These are phyloP conservation scores for Aspergillus sp. DNA, from an alignment of 2,329 filamentous ascomycete species.

Conservation along the genomic window DNA sequence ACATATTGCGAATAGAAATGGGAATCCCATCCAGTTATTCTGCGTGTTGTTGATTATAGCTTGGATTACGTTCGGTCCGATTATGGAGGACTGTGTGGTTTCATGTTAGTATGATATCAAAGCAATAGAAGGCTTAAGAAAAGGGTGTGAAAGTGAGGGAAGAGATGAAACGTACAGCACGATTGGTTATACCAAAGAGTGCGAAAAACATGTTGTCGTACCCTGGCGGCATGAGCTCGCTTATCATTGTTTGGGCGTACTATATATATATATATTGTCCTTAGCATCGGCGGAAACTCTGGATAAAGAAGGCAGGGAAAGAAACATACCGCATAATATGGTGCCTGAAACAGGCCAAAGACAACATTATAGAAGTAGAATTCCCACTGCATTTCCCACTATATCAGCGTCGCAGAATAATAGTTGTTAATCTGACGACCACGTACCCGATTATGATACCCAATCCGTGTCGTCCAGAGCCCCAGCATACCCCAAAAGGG, in stretches of 20 bases:
- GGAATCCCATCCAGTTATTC: slow-evolving; percentile 52
- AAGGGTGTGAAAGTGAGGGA: neutral
- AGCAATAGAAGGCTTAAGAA: neutral
- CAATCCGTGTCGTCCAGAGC: slow-evolving; percentile 44
- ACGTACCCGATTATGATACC: slow-evolving; percentile 44
- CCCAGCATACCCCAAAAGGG: slow-evolving; percentile 50
- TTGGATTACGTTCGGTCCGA: slow-evolving; percentile 50
- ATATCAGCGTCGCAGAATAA: neutral
- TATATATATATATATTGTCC: slow-evolving; percentile 10
- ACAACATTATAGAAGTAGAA: slow-evolving; percentile 51
- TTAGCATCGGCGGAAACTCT: neutral
- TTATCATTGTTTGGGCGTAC: slow-evolving; percentile 52
- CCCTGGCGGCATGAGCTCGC: slow-evolving; percentile 47
- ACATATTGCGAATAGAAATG: slow-evolving; percentile 48
- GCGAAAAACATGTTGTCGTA: slow-evolving; percentile 53
- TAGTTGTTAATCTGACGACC: neutral
- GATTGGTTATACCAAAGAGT: slow-evolving; percentile 50
- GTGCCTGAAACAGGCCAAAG: slow-evolving; percentile 49
- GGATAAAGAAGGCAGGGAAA: neutral
- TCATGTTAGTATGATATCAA: neutral
- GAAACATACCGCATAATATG: slow-evolving; percentile 45
- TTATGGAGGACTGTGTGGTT: slow-evolving; percentile 44
- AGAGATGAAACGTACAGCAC: slow-evolving; percentile 39
- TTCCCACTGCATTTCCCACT: slow-evolving; percentile 40
- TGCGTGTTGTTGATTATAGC: slow-evolving; percentile 48